These are phyloP conservation scores for Trichosporon sp. DNA, from an alignment of 1,284 basidiomycete genomes.

Conservation along the genomic window DNA sequence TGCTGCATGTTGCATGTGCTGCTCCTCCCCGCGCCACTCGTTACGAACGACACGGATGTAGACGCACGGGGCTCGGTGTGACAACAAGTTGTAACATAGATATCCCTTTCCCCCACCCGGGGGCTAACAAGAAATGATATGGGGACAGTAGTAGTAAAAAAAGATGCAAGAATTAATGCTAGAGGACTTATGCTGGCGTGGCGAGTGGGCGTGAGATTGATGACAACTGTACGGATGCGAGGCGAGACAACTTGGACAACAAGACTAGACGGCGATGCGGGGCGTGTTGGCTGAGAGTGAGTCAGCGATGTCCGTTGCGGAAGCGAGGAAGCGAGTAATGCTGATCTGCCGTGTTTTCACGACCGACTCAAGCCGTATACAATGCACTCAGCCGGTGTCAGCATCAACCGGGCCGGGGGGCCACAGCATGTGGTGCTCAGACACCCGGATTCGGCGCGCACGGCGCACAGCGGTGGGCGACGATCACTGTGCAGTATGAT, in stretches of 20 bases:
- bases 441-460: too few species aligned
- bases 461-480: too few species aligned
- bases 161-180: slow-evolving; percentile 1
- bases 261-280: background rate
- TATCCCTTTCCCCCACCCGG: background rate
- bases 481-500: too few species aligned
- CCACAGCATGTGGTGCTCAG: too few species aligned
- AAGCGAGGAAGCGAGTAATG: background rate
- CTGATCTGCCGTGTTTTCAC: background rate
- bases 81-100: background rate
- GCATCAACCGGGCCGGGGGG: too few species aligned
- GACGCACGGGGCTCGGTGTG: background rate
- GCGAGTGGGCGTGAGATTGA: background rate
- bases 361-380: too few species aligned
- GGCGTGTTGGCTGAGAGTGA: background rate
- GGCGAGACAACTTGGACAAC: too few species aligned
- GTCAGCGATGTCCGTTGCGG: background rate
- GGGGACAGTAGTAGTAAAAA: background rate
- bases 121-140: background rate
- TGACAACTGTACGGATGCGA: background rate
- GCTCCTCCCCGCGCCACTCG: too few species aligned
- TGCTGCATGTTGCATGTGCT: too few species aligned
- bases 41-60: too few species aligned
- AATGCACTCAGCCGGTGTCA: background rate
- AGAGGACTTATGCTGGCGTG: background rate